These are phyloP conservation scores for Ophiostoma quercus DNA, from an alignment of 2,329 filamentous ascomycete genomes.

Conservation along the genomic window DNA sequence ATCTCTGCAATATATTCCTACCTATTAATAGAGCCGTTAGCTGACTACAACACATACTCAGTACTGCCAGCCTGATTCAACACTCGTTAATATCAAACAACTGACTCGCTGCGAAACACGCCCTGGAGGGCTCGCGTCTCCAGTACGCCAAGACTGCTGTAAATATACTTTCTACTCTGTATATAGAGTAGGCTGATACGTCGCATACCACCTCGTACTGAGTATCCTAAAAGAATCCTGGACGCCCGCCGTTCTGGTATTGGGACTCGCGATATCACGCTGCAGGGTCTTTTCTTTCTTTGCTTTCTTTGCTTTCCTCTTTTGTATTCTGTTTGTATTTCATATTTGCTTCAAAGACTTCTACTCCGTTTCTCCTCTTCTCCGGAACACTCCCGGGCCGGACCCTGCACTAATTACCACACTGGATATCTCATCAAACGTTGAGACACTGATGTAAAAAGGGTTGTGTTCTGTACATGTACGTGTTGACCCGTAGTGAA, in stretches of 20 bases:
- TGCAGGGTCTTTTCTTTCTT: neutral
- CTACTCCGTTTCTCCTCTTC: neutral
- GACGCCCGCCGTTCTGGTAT: slow-evolving; percentile 2
- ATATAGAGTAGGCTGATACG: neutral
- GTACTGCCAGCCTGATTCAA: too few relatives aligned
- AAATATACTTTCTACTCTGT: too few relatives aligned
- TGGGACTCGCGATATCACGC: slow-evolving; percentile 1
- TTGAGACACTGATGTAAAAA: slow-evolving; percentile 2
- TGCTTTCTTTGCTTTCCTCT: neutral
- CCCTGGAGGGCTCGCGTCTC: too few relatives aligned
- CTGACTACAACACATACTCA: too few relatives aligned
- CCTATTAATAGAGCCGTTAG: too few relatives aligned
- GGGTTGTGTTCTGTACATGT: too few relatives aligned
- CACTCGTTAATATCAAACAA: too few relatives aligned
- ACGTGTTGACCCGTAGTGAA: too few relatives aligned
- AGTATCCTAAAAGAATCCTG: neutral
- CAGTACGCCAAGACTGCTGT: too few relatives aligned
- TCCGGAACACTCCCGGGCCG: slow-evolving; percentile 8
- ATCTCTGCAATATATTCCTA: too few relatives aligned
- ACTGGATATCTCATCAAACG: neutral
- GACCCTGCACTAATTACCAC: slow-evolving; percentile 1
- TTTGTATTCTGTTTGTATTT: neutral
- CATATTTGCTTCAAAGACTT: neutral
- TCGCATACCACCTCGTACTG: neutral
- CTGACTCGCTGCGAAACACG: too few relatives aligned